A percentile compares a stretch with the other conserved stretches of the same genome.
phyloP scores from a whole-genome alignment of 2,329 filamentous ascomycete genomes.

The Gaeumannomyces tritici region DNA sequence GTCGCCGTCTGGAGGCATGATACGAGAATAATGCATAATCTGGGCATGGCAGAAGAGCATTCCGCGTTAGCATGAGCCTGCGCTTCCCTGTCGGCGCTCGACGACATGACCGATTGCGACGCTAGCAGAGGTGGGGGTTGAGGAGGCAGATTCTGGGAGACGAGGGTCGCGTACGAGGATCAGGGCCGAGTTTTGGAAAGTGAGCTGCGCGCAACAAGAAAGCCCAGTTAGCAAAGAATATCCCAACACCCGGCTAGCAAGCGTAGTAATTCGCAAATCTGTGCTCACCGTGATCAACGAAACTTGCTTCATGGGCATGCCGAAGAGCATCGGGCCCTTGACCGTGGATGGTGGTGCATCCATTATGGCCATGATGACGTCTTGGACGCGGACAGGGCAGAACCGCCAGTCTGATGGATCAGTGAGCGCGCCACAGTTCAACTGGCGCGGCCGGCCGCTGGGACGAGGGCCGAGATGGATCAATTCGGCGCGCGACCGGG shows the following conservation, averaged over 20 bases:
- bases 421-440: neutral
- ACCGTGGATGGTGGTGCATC: slow-evolving; percentile 25
- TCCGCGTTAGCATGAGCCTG: slow-evolving; percentile 5
- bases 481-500: neutral
- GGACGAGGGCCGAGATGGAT: neutral
- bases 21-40: slow-evolving; percentile 90
- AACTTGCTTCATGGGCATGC: slow-evolving; percentile 58
- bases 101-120: neutral
- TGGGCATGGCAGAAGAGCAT: slow-evolving; percentile 21
- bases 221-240: slow-evolving; percentile 9
- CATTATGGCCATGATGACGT: slow-evolving; percentile 28
- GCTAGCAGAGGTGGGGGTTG: neutral
- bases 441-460: too few species aligned
- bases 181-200: slow-evolving; percentile 69
- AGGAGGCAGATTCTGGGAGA: neutral
- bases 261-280: neutral
- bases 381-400: neutral
- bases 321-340: slow-evolving; percentile 37
- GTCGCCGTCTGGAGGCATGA: slow-evolving; percentile 77
- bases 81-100: slow-evolving; percentile 2
- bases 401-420: neutral
- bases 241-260: neutral
- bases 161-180: slow-evolving; percentile 47
- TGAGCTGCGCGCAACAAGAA: slow-evolving; percentile 43
- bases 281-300: slow-evolving; percentile 54